These are phyloP conservation scores for Apiospora rasikravindrae DNA, from an alignment of 2,329 filamentous ascomycete genomes.

Conservation along the genomic window DNA sequence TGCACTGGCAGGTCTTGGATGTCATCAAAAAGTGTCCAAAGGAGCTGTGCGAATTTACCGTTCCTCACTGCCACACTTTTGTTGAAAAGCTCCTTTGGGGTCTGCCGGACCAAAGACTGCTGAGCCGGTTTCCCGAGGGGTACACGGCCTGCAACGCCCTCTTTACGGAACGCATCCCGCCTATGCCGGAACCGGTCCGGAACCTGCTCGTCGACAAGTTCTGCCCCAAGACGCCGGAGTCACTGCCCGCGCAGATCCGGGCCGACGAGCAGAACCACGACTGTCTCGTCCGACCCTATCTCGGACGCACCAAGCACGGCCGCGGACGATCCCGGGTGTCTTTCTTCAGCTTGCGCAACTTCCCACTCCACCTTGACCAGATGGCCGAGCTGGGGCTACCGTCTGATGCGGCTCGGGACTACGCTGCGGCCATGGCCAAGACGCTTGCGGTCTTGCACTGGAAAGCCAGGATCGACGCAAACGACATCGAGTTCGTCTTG, in stretches of 20 bases:
- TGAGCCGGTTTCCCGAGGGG: conserved; percentile 25
- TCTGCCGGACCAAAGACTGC: not conserved
- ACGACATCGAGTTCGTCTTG: conserved; percentile 62
- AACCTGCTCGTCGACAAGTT: conserved; percentile 30
- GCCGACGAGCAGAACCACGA: conserved; percentile 44
- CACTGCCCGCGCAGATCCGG: not conserved
- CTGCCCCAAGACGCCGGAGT: not conserved
- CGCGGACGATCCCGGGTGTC: conserved; percentile 4
- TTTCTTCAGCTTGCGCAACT: conserved; percentile 53
- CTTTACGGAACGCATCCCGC: conserved; percentile 37
- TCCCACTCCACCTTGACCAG: conserved; percentile 54
- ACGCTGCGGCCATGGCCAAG: conserved; percentile 53
- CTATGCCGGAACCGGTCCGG: conserved; percentile 26
- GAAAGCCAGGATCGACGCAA: conserved; percentile 52
- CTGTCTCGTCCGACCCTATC: conserved; percentile 55
- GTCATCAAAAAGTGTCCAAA: not conserved
- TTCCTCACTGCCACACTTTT: not conserved
- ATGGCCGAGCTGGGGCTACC: conserved; percentile 49
- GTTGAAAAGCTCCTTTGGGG: not conserved
- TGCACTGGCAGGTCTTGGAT: not conserved
- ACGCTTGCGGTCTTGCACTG: conserved; percentile 57
- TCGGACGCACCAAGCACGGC: conserved; percentile 44
- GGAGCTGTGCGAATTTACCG: not conserved
- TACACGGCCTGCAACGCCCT: conserved; percentile 35
- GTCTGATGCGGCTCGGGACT: conserved; percentile 29